A percentile compares a stretch with the other conserved stretches of the same genome.
phyloP scores from a whole-genome alignment of 352 stramenopile genomes.

The Phytophthora podocarpi region DNA sequence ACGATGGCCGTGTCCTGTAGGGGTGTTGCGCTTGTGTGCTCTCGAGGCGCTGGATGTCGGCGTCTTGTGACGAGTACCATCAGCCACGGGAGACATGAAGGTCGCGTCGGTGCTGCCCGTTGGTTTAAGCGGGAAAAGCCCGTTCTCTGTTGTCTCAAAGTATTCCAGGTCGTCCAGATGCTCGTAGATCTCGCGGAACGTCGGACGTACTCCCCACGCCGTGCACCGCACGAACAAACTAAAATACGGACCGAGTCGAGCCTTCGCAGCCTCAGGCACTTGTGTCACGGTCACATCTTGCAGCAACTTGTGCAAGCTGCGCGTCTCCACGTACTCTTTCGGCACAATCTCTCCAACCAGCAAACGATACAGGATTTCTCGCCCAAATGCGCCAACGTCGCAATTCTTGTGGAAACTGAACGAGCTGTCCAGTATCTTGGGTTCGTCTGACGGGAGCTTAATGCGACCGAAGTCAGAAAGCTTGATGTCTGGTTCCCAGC shows the following conservation, averaged over 20 bases:
- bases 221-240: slow-evolving; percentile 77
- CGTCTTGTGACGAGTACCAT: slow-evolving; percentile 40
- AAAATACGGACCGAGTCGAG: slow-evolving; percentile 68
- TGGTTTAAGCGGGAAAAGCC: slow-evolving; percentile 79
- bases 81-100: slow-evolving; percentile 66
- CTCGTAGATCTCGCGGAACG: slow-evolving; percentile 81
- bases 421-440: slow-evolving; percentile 65
- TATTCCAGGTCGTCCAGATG: slow-evolving; percentile 79
- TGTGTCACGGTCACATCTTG: slow-evolving; percentile 76
- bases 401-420: slow-evolving; percentile 90
- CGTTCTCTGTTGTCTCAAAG: slow-evolving; percentile 80
- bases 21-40: slow-evolving; percentile 58
- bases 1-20: slow-evolving; percentile 37
- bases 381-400: slow-evolving; percentile 76
- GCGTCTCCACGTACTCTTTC: slow-evolving; percentile 69
- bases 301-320: slow-evolving; percentile 75
- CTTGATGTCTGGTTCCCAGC: slow-evolving; percentile 84
- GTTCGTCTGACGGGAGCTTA: slow-evolving; percentile 65
- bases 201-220: slow-evolving; percentile 77
- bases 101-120: slow-evolving; percentile 31
- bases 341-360: slow-evolving; percentile 84
- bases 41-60: slow-evolving; percentile 59
- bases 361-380: slow-evolving; percentile 81
- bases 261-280: slow-evolving; percentile 58
- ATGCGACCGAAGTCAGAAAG: slow-evolving; percentile 87